These are phyloP conservation scores for Dryadomyces quercus-mongolicae DNA, from an alignment of 2,329 filamentous ascomycete species.

Conservation along the genomic window DNA sequence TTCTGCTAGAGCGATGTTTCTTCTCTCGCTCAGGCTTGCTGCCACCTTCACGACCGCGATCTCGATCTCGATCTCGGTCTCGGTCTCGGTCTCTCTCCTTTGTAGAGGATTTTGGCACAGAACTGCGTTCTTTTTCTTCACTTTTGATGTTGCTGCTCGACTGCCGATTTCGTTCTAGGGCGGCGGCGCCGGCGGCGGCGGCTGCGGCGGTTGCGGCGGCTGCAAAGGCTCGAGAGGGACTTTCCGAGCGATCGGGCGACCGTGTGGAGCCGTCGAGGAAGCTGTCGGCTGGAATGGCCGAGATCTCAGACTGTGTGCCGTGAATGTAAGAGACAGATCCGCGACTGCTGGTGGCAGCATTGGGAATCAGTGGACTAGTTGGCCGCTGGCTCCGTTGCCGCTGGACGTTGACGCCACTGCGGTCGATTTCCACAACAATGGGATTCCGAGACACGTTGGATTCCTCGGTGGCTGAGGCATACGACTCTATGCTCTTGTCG, in stretches of 20 bases:
- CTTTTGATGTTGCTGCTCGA: slow-evolving; percentile 20
- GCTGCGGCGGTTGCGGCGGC: slow-evolving; percentile 25
- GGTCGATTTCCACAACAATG: slow-evolving; percentile 80
- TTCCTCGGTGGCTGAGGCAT: slow-evolving; percentile 67
- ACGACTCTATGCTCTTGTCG: slow-evolving; percentile 56
- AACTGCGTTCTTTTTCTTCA: slow-evolving; percentile 27
- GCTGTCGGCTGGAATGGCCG: slow-evolving; percentile 54
- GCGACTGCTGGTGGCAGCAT: slow-evolving; percentile 41
- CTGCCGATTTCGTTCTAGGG: slow-evolving; percentile 23
- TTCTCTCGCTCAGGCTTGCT: slow-evolving; percentile 37
- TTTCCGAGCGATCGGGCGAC: slow-evolving; percentile 27
- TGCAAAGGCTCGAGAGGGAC: slow-evolving; percentile 28
- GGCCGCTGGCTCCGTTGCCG: slow-evolving; percentile 38
- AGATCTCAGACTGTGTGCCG: slow-evolving; percentile 71
- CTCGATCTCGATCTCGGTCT: slow-evolving; percentile 10
- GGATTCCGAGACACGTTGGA: slow-evolving; percentile 67
- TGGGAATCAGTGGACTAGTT: slow-evolving; percentile 54
- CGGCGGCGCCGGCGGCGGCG: slow-evolving; percentile 27
- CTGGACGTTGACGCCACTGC: slow-evolving; percentile 20
- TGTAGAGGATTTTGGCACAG: slow-evolving; percentile 17
- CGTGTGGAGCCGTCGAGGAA: slow-evolving; percentile 45
- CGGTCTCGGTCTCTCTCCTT: slow-evolving; percentile 16
- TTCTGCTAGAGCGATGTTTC: slow-evolving; percentile 34
- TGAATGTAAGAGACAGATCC: slow-evolving; percentile 49
- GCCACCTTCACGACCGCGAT: slow-evolving; percentile 18